A percentile compares a stretch with the other conserved stretches of the same genome.
phyloP scores from a whole-genome alignment of 176 grass and related monocot species.

The Elaeis guineensis region DNA sequence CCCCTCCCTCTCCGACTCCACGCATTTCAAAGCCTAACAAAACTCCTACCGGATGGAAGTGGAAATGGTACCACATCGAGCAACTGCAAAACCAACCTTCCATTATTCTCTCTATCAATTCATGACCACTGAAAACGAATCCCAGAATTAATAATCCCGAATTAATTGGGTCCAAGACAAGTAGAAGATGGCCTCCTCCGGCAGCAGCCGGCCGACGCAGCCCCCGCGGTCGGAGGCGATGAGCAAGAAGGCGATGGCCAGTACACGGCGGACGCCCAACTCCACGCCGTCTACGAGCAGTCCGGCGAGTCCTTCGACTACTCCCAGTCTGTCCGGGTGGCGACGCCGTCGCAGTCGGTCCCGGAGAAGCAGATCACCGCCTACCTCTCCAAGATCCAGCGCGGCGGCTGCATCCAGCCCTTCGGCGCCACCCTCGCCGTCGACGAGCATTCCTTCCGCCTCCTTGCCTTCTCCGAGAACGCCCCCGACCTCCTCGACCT shows the following conservation, averaged over 20 bases:
- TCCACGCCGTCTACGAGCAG: constrained; percentile 89
- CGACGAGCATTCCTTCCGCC: constrained; percentile 67
- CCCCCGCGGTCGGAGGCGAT: constrained; percentile 39
- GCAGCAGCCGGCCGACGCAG: too few relatives aligned
- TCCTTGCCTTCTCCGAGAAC: constrained; percentile 90
- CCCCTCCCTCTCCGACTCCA: too few relatives aligned
- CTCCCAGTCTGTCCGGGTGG: constrained; percentile 63
- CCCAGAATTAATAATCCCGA: too few relatives aligned
- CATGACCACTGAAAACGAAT: too few relatives aligned
- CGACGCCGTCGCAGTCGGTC: constrained; percentile 34
- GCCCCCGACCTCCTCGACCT: constrained; percentile 76
- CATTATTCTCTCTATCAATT: too few relatives aligned
- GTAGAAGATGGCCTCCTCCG: too few relatives aligned
- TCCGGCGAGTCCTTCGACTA: constrained; percentile 72
- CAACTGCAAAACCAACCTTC: too few relatives aligned
- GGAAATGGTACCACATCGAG: too few relatives aligned
- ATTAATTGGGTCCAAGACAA: too few relatives aligned
- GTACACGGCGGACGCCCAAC: constrained; percentile 81
- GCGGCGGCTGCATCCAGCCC: constrained; percentile 88
- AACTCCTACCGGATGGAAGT: too few relatives aligned
- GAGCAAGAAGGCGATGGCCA: constrained; percentile 98
- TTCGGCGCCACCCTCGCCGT: constrained; percentile 85
- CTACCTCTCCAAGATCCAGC: constrained; percentile 93
- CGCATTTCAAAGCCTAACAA: too few relatives aligned
- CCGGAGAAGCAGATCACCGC: constrained; percentile 86